These are phyloP conservation scores for Eucalyptus fibrosa DNA, from an alignment of 345 rosid species.

Conservation along the genomic window DNA sequence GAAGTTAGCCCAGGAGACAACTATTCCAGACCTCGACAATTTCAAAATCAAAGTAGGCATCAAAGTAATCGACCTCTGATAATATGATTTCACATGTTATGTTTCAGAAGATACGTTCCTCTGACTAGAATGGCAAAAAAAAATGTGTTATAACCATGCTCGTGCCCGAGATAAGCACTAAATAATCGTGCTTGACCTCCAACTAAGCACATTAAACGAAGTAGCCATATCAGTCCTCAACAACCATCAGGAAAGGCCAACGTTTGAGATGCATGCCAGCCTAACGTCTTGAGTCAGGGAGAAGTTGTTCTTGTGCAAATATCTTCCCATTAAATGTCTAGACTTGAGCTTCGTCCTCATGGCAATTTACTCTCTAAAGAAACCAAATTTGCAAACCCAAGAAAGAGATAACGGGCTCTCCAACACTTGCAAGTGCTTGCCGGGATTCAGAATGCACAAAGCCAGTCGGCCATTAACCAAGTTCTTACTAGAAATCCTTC, in stretches of 20 bases:
- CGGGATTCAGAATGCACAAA: not conserved
- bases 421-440: not conserved
- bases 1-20: not conserved
- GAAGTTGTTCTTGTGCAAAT: not conserved
- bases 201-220: not conserved
- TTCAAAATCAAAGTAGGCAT: not conserved
- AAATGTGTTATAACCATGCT: not conserved
- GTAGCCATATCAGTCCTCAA: not conserved
- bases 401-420: not conserved
- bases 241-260: not conserved
- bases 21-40: not conserved
- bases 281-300: not conserved
- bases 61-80: not conserved
- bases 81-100: not conserved
- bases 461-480: not conserved
- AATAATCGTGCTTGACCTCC: not conserved
- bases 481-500: not conserved
- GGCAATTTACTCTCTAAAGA: not conserved
- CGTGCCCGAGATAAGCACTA: not conserved
- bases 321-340: not conserved
- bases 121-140: not conserved
- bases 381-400: not conserved
- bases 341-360: not conserved
- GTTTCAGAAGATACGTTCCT: not conserved
- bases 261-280: not conserved